Evolutionary conservation across 257 asterid species (phyloP).

Genomic region (Lithospermum erythrorhizon): DNA sequence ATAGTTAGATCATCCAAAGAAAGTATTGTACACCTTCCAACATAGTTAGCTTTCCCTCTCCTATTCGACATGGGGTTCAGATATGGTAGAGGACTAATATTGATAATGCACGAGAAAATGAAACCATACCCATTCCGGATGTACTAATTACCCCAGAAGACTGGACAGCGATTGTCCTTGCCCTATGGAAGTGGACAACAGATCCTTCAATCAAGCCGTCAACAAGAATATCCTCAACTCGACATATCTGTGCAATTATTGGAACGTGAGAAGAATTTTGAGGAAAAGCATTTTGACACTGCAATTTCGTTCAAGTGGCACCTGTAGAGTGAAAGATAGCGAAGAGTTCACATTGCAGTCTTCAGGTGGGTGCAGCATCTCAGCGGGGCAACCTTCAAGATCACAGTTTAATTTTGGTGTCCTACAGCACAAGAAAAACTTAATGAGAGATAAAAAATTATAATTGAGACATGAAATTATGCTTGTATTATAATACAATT

Average conservation of each 20-base stretch:
- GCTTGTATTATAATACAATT: constrained; percentile 9
- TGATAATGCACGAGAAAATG: not conserved
- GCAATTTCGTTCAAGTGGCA: constrained; percentile 18
- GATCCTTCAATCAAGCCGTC: constrained; percentile 93
- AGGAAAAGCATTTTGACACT: not conserved
- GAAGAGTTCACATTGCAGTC: constrained; percentile 99
- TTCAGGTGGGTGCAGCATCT: constrained; percentile 94
- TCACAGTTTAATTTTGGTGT: constrained; percentile 74
- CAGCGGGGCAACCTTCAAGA: constrained; percentile 63
- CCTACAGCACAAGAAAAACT: constrained; percentile 33
- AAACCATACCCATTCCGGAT: constrained; percentile 79
- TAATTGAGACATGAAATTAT: constrained; percentile 1
- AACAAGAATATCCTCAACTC: constrained; percentile 95
- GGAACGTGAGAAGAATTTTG: not conserved
- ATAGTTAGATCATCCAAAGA: not conserved
- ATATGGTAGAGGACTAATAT: not conserved
- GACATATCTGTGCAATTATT: constrained; percentile 57
- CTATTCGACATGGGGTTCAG: not conserved
- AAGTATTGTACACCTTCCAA: not conserved
- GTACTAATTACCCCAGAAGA: constrained; percentile 83
- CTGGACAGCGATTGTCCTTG: constrained; percentile 60
- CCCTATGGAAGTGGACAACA: constrained; percentile 96
- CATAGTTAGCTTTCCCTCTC: not conserved
- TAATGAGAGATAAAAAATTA: constrained; percentile 3
- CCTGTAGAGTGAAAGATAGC: constrained; percentile 94